phyloP scores from a whole-genome alignment of 257 asterid species.

The Sherardia arvensis region DNA sequence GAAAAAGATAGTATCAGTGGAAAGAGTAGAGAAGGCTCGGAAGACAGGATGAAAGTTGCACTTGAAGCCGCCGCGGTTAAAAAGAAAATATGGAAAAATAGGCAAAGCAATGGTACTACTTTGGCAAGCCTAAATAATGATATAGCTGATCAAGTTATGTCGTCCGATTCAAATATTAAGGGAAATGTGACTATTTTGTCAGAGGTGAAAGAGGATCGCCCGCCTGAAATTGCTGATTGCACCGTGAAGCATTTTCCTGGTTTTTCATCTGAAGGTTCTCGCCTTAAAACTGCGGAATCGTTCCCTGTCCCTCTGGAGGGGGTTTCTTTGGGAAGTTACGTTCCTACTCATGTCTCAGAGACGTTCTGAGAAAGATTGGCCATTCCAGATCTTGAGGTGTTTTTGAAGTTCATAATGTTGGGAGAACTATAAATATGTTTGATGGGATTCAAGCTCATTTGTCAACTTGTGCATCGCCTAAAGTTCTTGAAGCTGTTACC shows the following conservation, averaged over 20 bases:
- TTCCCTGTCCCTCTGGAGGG: constrained; percentile 22
- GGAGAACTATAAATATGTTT: constrained; percentile 31
- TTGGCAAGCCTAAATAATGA: constrained; percentile 29
- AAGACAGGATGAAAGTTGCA: constrained; percentile 64
- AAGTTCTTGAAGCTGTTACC: constrained; percentile 47
- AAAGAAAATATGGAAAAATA: constrained; percentile 52
- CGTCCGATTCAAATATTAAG: constrained; percentile 30
- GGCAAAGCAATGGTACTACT: constrained; percentile 42
- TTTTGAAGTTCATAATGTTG: constrained; percentile 57
- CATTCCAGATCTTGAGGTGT: constrained; percentile 81
- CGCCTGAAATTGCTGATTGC: constrained; percentile 24
- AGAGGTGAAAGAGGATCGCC: constrained; percentile 39
- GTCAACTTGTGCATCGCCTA: constrained; percentile 66
- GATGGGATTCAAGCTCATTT: constrained; percentile 90
- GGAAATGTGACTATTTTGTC: constrained; percentile 20
- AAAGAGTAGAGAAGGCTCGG: constrained; percentile 33
- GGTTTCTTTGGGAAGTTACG: no score
- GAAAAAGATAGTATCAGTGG: constrained; percentile 44
- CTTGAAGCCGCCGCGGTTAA: constrained; percentile 76
- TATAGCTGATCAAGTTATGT: constrained; percentile 26
- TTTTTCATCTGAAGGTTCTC: constrained; percentile 30
- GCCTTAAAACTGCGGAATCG: constrained; percentile 33
- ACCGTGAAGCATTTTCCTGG: constrained; percentile 28
- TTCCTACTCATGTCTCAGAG: no score
- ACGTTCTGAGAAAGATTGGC: no score